Evolutionary conservation across 371 early-diverging fungal species (phyloP), one percentile per base, ranked within the genome.

Genomic region (Chytridiales sp.): DNA sequence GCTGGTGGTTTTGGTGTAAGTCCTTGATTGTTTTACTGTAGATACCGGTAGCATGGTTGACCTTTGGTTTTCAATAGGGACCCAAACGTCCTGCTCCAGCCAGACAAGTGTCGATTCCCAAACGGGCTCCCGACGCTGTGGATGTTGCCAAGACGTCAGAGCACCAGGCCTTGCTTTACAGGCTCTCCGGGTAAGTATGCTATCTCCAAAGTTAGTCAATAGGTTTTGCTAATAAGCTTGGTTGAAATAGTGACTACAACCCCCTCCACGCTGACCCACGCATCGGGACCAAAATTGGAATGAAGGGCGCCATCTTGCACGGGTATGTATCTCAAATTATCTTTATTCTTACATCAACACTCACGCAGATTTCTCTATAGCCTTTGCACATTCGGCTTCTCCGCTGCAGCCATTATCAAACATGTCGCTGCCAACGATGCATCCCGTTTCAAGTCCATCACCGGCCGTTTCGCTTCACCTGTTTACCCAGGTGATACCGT

Each of bases 401-500:
- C 80, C 41, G 84, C 79, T 1, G 76, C 82, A 54, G 76, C 85
- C 0, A 53, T 88, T 27, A 21, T 86, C 29, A 80, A 82, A 60
- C 61, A 72, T 34, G 71, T 82, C 61, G 86, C 72, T 2, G 56
- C 59, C 15, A 81, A 81, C 49, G 76, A 85, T 46, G 74, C 79
- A 5, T 41, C 55, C 17, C 68, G 75, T 0, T 79, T 88, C 67
- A 80, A 81, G 49, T 72, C 75, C 17, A 81, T 87, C 62, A 64
- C 73, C 2, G 87, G 81, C n/a, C 67, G 87, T 19, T 88, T 87
- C 64, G 82, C 85, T 6, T 70, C 77, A 13, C 88, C 87, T 6
- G 88, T 88, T 1, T 81, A 81, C 59, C 87, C 87, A 21, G 88
- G 87, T 13, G 89, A 74, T 29, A 64, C 48, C 1, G 72, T 87